These are phyloP conservation scores for Albugo laibachii DNA, from an alignment of 352 stramenopile species.

Conservation along the genomic window DNA sequence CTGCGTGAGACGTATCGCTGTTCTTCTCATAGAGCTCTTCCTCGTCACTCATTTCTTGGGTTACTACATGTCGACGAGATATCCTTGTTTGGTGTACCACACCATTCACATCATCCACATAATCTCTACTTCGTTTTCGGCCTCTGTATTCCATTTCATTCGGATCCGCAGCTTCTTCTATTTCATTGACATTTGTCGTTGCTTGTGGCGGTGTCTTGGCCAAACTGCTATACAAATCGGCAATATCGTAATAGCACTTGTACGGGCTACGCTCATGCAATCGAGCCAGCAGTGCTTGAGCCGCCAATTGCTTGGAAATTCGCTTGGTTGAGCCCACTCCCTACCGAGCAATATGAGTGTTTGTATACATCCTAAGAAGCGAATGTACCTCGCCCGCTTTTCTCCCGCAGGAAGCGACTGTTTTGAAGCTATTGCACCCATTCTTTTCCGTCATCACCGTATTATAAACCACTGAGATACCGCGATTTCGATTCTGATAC, in stretches of 20 bases:
- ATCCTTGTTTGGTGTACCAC: no score
- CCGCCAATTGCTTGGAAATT: constrained; percentile 56
- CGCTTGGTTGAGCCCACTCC: constrained; percentile 60
- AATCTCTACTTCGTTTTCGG: no score
- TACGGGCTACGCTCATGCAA: constrained; percentile 15
- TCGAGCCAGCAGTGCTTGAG: constrained; percentile 42
- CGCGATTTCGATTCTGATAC: constrained; percentile 64
- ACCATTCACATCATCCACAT: no score
- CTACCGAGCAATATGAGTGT: constrained; percentile 8
- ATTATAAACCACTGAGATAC: constrained; percentile 69
- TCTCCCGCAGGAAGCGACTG: constrained; percentile 44
- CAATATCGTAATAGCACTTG: constrained; percentile 36
- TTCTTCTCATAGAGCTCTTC: no score
- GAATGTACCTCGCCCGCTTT: constrained; percentile 36
- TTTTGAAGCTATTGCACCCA: constrained; percentile 39
- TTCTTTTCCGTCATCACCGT: constrained; percentile 28
- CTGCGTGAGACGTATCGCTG: no score
- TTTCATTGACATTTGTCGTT: no score
- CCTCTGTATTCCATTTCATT: not conserved
- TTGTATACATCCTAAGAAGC: not conserved
- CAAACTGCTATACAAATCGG: constrained; percentile 43
- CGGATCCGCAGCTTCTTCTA: not conserved
- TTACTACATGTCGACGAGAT: no score
- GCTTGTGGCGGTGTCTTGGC: constrained; percentile 8
- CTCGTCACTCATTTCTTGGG: no score